Evolutionary conservation across 2,329 filamentous ascomycete species (phyloP), one percentile per base, ranked within the genome.

Genomic region (Plenodomus lindquistii): DNA sequence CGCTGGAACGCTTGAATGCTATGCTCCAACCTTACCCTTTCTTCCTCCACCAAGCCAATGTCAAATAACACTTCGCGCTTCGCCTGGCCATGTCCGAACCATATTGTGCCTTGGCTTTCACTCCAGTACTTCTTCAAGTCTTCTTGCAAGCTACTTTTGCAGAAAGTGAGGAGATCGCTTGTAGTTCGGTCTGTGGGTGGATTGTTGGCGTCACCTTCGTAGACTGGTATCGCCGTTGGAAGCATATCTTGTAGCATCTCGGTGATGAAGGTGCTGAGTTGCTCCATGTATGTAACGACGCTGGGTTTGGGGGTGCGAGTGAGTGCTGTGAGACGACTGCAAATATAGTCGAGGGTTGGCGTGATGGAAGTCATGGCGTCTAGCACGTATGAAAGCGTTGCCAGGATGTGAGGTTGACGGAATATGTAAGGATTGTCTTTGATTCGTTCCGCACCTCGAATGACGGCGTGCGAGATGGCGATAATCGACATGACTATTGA

Each of bases 81-180:
- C 10, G 69, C 69, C 35, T 73, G 72, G 1, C 75, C 76, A 15
- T 75, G 69, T 18, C 73, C 72, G 24, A 83, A 75, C 58, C 74
- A 81, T 52, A 81, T 77, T 42, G 46, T 22, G 1, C 49, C 58
- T 15, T 42, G 36, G 13, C 46, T 46, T 20, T 74, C 73, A 5
- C 54, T 61, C 81, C 81, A 84, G 27, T 75, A 77, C 1, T 67
- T 67, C 19, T 61, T 65, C 16, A 83, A 57, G 35, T 74, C 74
- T 1, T 74, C 63, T 29, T 72, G 62, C 3, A 84, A 59, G 20
- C 79, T 76, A 27, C 72, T 73, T 2, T 66, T 65, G 35, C 59
- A 67, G 40, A 72, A 72, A 1, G 58, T 36, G 1, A 66, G 44
- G 2, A 71, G 53, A 1, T 54, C 52, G 1, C 39, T 31, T 29